A percentile compares a stretch with the other conserved stretches of the same genome.
These are phyloP conservation scores for Metschnikowia corniflorae DNA, from an alignment of 805 yeast genomes.

Conservation along the genomic window DNA sequence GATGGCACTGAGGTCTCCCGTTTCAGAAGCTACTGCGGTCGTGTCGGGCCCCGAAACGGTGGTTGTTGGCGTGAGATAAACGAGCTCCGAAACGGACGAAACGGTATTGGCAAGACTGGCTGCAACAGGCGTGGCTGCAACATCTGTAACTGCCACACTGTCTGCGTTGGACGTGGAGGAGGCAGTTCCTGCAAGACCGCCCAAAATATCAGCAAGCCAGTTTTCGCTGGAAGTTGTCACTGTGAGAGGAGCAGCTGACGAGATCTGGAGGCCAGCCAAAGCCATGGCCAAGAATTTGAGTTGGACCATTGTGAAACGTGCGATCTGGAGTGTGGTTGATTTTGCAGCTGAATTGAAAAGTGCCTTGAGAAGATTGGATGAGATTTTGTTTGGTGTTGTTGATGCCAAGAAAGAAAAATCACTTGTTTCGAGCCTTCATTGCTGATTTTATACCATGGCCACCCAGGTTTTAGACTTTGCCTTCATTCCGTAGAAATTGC, in stretches of 20 bases:
- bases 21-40: not conserved
- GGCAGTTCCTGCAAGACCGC: constrained; percentile 3
- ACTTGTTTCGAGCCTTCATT: no score
- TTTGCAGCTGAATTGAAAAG: not conserved
- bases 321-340: not conserved
- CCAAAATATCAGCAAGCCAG: constrained; percentile 3
- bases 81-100: not conserved
- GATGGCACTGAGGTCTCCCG: not conserved
- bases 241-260: constrained; percentile 3
- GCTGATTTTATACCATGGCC: no score
- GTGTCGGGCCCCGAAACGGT: not conserved
- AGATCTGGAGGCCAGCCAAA: constrained; percentile 1
- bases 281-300: constrained; percentile 2
- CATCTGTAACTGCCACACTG: not conserved
- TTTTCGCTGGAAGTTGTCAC: constrained; percentile 6
- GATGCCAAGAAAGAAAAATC: no score
- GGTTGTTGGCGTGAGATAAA: not conserved
- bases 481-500: no score
- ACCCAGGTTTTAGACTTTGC: no score
- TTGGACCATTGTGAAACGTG: not conserved
- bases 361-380: not conserved
- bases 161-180: not conserved
- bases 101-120: not conserved
- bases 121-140: not conserved
- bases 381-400: not conserved